These are phyloP conservation scores for Russula ochroleuca DNA, from an alignment of 768 basidiomycete species.

Conservation along the genomic window DNA sequence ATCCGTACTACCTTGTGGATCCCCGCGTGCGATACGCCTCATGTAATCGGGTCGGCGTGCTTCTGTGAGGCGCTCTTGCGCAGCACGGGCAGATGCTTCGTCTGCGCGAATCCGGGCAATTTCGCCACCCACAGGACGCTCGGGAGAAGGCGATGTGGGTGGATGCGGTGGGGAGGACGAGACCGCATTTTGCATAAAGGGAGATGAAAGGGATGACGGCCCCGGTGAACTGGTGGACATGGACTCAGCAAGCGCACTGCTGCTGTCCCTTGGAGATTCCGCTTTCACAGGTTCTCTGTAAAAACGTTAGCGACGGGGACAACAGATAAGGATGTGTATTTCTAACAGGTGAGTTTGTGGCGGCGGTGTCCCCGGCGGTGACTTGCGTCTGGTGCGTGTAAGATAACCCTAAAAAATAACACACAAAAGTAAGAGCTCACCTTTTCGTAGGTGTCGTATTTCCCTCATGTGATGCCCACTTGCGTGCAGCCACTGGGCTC, in stretches of 20 bases:
- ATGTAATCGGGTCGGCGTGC: constrained; percentile 68
- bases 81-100: constrained; percentile 47
- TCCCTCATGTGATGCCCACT: constrained; percentile 19
- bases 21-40: constrained; percentile 40
- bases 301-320: not conserved
- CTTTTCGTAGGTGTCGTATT: constrained; percentile 21
- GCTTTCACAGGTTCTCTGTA: constrained; percentile 5
- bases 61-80: constrained; percentile 52
- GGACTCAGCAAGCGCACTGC: constrained; percentile 17
- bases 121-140: constrained; percentile 45
- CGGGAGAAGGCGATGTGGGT: constrained; percentile 31
- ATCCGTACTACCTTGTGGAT: constrained; percentile 39
- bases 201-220: constrained; percentile 33
- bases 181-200: constrained; percentile 32
- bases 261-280: constrained; percentile 18
- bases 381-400: constrained; percentile 17
- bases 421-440: constrained; percentile 7
- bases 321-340: not conserved
- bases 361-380: constrained; percentile 11
- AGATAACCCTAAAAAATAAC: not conserved
- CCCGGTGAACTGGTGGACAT: constrained; percentile 29
- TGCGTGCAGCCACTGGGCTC: constrained; percentile 22
- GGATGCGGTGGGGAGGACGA: constrained; percentile 13
- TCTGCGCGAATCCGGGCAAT: constrained; percentile 56
- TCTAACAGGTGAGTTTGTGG: constrained; percentile 12